Conservation (phyloP, 805 yeast genomes). For the Kodamaea neixiangensis region DNA sequence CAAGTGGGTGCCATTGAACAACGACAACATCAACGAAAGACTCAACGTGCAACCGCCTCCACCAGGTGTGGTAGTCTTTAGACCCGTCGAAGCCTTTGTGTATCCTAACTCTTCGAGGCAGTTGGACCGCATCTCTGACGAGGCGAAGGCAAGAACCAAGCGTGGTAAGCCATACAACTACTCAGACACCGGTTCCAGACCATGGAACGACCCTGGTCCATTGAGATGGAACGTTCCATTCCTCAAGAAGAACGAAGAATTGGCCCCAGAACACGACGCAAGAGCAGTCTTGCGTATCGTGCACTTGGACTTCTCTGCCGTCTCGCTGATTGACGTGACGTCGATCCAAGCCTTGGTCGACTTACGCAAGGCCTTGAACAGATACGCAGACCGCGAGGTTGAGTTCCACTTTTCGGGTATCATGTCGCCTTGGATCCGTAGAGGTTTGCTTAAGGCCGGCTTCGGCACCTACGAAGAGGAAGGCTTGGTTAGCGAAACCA, state of each 20-base stretch:
- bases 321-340: slow-evolving; percentile 75
- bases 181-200: slow-evolving; percentile 57
- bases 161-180: slow-evolving; percentile 52
- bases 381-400: slow-evolving; percentile 77
- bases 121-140: slow-evolving; percentile 66
- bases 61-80: slow-evolving; percentile 84
- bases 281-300: slow-evolving; percentile 72
- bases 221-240: slow-evolving; percentile 40
- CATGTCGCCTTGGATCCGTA: slow-evolving; percentile 81
- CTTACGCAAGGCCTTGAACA: slow-evolving; percentile 67
- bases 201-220: slow-evolving; percentile 91
- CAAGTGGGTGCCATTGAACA: slow-evolving; percentile 68
- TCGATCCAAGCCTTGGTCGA: slow-evolving; percentile 79
- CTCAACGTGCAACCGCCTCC: slow-evolving; percentile 75
- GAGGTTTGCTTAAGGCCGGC: slow-evolving; percentile 73
- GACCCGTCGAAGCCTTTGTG: slow-evolving; percentile 77
- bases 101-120: slow-evolving; percentile 81
- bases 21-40: slow-evolving; percentile 53
- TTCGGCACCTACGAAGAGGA: slow-evolving; percentile 63
- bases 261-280: slow-evolving; percentile 28
- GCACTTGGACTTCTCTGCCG: slow-evolving; percentile 80
- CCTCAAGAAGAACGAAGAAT: slow-evolving; percentile 20
- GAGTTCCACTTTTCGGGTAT: slow-evolving; percentile 90
- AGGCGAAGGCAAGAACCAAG: slow-evolving; percentile 60
- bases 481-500: slow-evolving; percentile 37